phyloP scores from a whole-genome alignment of 495 filamentous ascomycete species.

The Letharia lupina region DNA sequence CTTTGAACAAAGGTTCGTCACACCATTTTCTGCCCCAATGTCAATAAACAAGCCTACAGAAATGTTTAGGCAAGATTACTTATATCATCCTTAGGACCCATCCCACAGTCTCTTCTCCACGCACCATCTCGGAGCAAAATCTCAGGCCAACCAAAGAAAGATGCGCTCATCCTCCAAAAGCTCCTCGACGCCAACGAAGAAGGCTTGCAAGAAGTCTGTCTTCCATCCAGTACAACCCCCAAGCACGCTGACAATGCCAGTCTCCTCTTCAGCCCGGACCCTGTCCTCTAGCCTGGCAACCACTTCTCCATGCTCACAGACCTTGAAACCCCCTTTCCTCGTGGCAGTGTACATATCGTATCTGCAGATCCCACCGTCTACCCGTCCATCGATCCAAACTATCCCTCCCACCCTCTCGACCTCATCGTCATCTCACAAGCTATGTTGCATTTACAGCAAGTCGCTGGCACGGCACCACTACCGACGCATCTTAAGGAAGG shows the following conservation, averaged over 20 bases:
- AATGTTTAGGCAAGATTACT: neutral
- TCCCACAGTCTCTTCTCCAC: slow-evolving; percentile 8
- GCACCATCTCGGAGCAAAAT: neutral
- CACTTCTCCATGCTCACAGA: slow-evolving; percentile 20
- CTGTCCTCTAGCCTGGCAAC: slow-evolving; percentile 18
- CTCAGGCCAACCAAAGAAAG: slow-evolving; percentile 1
- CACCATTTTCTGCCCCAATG: no score
- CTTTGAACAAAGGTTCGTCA: slow-evolving; percentile 14
- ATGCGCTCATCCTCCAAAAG: slow-evolving; percentile 6
- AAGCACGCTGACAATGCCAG: slow-evolving; percentile 12
- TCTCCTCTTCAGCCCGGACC: slow-evolving; percentile 15
- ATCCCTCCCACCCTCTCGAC: slow-evolving; percentile 46
- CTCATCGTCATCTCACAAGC: slow-evolving; percentile 26
- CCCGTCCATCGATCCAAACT: slow-evolving; percentile 47
- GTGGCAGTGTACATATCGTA: slow-evolving; percentile 49
- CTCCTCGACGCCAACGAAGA: slow-evolving; percentile 17
- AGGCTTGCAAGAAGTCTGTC: slow-evolving; percentile 14
- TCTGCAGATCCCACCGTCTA: slow-evolving; percentile 29
- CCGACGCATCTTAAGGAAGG: slow-evolving; percentile 19
- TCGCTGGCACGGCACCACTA: slow-evolving; percentile 18
- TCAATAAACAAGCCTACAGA: neutral
- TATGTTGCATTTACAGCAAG: slow-evolving; percentile 15
- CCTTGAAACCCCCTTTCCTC: slow-evolving; percentile 45
- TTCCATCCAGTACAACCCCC: slow-evolving; percentile 13
- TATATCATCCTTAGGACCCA: neutral